Evolutionary conservation across 1,139 yeast genomes (phyloP).

Genomic region (Candida sp.): DNA sequence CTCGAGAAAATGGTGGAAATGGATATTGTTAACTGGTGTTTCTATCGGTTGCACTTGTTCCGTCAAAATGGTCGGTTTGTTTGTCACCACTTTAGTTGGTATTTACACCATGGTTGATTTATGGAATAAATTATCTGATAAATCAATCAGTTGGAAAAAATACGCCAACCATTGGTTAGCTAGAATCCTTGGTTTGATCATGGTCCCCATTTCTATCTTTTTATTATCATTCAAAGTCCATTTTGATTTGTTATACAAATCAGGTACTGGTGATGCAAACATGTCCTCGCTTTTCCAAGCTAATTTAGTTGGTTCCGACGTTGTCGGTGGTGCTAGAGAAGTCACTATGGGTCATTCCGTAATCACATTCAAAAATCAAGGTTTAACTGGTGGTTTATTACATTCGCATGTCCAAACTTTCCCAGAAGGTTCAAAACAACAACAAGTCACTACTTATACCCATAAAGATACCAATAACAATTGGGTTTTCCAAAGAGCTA

Average conservation of each 20-base stretch:
- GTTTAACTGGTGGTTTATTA: conserved; percentile 85
- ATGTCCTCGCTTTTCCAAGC: conserved; percentile 99
- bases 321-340: conserved; percentile 88
- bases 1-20: conserved; percentile 88
- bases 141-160: conserved; percentile 43
- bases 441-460: conserved; percentile 92
- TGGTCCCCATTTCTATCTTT: conserved; percentile 62
- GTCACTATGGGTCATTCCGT: conserved; percentile 74
- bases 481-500: conserved; percentile 80
- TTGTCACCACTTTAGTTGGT: conserved; percentile 73
- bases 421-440: conserved; percentile 96
- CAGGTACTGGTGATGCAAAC: conserved; percentile 94
- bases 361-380: conserved; percentile 85
- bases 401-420: conserved; percentile 93
- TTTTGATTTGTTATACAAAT: conserved; percentile 65
- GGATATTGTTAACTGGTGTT: conserved; percentile 79
- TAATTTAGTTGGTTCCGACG: conserved; percentile 73
- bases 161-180: conserved; percentile 65
- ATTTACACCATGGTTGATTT: conserved; percentile 72
- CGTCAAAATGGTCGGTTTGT: conserved; percentile 84
- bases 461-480: conserved; percentile 92
- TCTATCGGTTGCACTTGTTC: conserved; percentile 75
- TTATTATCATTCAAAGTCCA: conserved; percentile 68
- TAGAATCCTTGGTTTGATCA: conserved; percentile 55
- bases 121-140: conserved; percentile 67